Evolutionary conservation across 2,329 filamentous ascomycete genomes (phyloP).

Genomic region (Ophiocordyceps australis): DNA sequence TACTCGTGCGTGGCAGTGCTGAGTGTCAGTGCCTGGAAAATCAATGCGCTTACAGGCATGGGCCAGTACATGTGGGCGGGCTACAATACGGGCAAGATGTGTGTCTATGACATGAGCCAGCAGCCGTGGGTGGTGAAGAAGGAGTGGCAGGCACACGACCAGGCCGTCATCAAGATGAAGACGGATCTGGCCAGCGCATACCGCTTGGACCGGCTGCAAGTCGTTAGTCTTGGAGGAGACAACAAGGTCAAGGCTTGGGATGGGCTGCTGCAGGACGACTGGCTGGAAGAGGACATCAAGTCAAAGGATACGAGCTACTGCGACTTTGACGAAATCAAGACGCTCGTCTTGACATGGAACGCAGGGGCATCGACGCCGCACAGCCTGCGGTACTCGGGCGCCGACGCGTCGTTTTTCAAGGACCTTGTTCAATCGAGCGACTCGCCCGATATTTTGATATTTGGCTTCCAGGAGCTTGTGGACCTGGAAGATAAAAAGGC

Average conservation of each 20-base stretch:
- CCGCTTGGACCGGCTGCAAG: constrained; percentile 67
- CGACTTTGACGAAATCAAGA: constrained; percentile 63
- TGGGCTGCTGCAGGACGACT: constrained; percentile 81
- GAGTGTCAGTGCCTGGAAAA: constrained; percentile 86
- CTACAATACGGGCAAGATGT: constrained; percentile 86
- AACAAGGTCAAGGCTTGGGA: constrained; percentile 80
- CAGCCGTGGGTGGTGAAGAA: constrained; percentile 85
- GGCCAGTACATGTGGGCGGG: constrained; percentile 80
- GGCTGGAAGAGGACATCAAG: constrained; percentile 85
- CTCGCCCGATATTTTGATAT: constrained; percentile 77
- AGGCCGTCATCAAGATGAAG: constrained; percentile 60
- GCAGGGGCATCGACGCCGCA: constrained; percentile 89
- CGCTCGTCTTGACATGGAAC: constrained; percentile 86
- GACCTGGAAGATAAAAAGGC: constrained; percentile 95
- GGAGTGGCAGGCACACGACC: constrained; percentile 84
- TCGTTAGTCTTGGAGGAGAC: constrained; percentile 75
- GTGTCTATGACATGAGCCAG: constrained; percentile 70
- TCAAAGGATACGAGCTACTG: constrained; percentile 67
- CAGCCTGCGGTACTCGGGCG: constrained; percentile 50
- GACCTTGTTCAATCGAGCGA: constrained; percentile 60
- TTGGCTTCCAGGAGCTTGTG: constrained; percentile 97
- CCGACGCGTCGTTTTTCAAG: constrained; percentile 63
- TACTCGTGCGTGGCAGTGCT: constrained; percentile 65
- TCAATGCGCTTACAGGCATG: constrained; percentile 69
- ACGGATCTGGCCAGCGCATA: constrained; percentile 71